Conservation (phyloP, 2,329 filamentous ascomycete species). For the Pseudomassariella vexata region DNA sequence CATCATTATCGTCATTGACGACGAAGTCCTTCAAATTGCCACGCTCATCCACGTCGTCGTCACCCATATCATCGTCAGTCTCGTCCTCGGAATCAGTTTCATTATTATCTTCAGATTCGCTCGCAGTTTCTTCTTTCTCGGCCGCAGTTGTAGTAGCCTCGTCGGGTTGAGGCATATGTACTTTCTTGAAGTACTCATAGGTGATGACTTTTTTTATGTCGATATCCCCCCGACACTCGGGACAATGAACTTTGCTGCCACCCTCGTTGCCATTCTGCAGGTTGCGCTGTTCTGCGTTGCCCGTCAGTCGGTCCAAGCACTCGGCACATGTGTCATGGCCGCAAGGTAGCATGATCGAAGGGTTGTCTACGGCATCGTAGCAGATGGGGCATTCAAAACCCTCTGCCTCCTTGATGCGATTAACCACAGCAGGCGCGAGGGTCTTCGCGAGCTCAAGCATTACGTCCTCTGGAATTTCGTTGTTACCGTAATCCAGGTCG, state of each 20-base stretch:
- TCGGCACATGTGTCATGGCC: constrained; percentile 75
- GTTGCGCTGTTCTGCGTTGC: constrained; percentile 47
- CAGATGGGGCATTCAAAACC: constrained; percentile 79
- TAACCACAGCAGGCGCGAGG: constrained; percentile 55
- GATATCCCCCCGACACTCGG: constrained; percentile 65
- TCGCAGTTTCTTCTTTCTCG: constrained; percentile 24
- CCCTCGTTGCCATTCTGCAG: constrained; percentile 58
- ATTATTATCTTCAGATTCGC: constrained; percentile 30
- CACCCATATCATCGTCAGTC: constrained; percentile 20
- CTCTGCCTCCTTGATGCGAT: constrained; percentile 53
- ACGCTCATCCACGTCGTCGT: constrained; percentile 25
- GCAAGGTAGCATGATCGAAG: constrained; percentile 68
- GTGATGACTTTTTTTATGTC: constrained; percentile 67
- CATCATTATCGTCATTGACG: constrained; percentile 21
- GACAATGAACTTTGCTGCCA: constrained; percentile 58
- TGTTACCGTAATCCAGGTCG: constrained; percentile 32
- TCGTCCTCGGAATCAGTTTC: constrained; percentile 26
- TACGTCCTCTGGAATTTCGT: constrained; percentile 39
- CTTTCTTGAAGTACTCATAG: constrained; percentile 65
- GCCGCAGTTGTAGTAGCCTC: constrained; percentile 6
- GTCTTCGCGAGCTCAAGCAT: constrained; percentile 42
- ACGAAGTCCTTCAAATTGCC: constrained; percentile 27
- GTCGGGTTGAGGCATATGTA: constrained; percentile 56
- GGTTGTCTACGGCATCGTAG: constrained; percentile 68
- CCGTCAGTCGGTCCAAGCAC: constrained; percentile 66